Percentiles rank a stretch among this genome's conserved stretches.
Evolutionary conservation across 2,329 filamentous ascomycete species (phyloP).

Genomic region (Phyllachora maydis): DNA sequence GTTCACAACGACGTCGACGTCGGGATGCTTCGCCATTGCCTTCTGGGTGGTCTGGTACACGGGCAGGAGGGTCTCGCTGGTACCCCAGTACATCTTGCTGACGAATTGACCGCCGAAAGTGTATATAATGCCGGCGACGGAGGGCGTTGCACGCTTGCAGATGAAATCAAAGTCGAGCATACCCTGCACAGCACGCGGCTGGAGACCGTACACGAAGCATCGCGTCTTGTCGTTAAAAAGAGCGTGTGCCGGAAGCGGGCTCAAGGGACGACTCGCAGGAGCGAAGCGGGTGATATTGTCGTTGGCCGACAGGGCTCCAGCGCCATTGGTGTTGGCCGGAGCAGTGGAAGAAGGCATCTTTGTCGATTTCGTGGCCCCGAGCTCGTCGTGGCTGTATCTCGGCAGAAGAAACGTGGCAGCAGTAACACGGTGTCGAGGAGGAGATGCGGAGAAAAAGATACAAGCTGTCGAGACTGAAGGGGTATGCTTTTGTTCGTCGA

Average conservation of each 20-base stretch:
- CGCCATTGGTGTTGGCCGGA: constrained; percentile 25
- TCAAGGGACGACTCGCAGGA: constrained; percentile 79
- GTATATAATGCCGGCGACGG: constrained; percentile 98
- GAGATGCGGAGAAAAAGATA: constrained; percentile 1
- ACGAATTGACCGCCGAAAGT: constrained; percentile 99
- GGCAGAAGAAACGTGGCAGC: too few relatives aligned
- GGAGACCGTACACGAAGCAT: constrained; percentile 99
- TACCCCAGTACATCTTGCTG: constrained; percentile 99
- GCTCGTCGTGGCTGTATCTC: too few relatives aligned
- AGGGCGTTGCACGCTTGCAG: constrained; percentile 94
- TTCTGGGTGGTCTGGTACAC: constrained; percentile 92
- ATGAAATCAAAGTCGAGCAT: constrained; percentile 99
- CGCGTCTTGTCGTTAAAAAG: constrained; percentile 99
- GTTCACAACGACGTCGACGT: constrained; percentile 97
- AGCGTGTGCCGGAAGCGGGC: constrained; percentile 68
- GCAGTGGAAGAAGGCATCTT: constrained; percentile 34
- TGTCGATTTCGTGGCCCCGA: too few relatives aligned
- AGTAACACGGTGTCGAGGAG: constrained; percentile 2
- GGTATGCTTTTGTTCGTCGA: too few relatives aligned
- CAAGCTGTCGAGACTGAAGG: too few relatives aligned
- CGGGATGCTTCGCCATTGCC: constrained; percentile 87
- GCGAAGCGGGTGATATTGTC: constrained; percentile 97
- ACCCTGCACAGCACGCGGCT: constrained; percentile 79
- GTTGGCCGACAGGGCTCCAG: constrained; percentile 53
- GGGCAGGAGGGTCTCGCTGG: constrained; percentile 92